These are phyloP conservation scores for Ustilago sp. DNA, from an alignment of 1,284 basidiomycete genomes.

Conservation along the genomic window DNA sequence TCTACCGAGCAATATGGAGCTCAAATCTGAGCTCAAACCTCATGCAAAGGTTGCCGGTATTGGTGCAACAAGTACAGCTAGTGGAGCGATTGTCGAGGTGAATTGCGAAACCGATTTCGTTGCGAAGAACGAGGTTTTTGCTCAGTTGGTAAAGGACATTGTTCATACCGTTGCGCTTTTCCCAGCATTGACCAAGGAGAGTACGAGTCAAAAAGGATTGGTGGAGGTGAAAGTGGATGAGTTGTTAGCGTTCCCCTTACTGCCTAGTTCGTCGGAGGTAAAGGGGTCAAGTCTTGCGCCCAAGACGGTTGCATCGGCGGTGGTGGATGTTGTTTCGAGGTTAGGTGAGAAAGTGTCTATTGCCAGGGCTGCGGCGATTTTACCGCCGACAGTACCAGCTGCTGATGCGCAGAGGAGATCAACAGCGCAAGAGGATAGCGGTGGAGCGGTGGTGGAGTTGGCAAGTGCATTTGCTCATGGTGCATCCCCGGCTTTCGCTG, in stretches of 20 bases:
- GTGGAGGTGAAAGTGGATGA: conserved; percentile 45
- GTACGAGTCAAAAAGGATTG: conserved; percentile 2
- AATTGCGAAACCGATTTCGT: conserved; percentile 99
- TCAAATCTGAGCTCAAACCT: conserved; percentile 46
- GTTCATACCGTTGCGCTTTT: conserved; percentile 88
- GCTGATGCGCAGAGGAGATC: conserved; percentile 46
- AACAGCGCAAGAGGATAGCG: conserved; percentile 6
- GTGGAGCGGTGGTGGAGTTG: conserved; percentile 68
- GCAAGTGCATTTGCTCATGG: conserved; percentile 86
- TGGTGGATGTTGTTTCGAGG: conserved; percentile 83
- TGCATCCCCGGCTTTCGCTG: conserved; percentile 65
- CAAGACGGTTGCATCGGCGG: conserved; percentile 78
- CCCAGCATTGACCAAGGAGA: conserved; percentile 71
- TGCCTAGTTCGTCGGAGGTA: conserved; percentile 45
- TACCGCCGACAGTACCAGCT: conserved; percentile 72
- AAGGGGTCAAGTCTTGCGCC: conserved; percentile 68
- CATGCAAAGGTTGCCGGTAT: conserved; percentile 68
- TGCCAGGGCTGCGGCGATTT: conserved; percentile 79
- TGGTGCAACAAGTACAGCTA: conserved; percentile 61
- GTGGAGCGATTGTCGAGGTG: conserved; percentile 88
- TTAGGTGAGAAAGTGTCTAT: conserved; percentile 91
- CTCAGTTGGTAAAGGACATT: conserved; percentile 81
- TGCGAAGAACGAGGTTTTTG: conserved; percentile 85
- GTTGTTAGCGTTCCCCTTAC: conserved; percentile 68
- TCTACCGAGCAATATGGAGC: conserved; percentile 45